phyloP scores from a whole-genome alignment of 768 basidiomycete species.

The Thelephora ganbajun region DNA sequence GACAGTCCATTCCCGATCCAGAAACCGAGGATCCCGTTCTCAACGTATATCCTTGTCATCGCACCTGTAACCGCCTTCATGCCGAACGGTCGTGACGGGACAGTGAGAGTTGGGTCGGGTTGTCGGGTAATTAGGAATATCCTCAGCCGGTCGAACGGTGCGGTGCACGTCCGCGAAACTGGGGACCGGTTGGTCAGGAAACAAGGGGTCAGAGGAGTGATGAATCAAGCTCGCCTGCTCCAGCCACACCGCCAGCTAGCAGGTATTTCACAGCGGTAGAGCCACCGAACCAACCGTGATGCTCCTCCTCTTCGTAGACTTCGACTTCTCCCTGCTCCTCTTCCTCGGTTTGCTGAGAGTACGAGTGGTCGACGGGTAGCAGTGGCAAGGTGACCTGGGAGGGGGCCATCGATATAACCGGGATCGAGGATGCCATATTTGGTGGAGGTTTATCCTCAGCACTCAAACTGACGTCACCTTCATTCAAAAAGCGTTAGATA shows the following conservation, averaged over 20 bases:
- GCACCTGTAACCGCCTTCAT: slow-evolving; percentile 58
- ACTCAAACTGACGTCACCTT: slow-evolving; percentile 69
- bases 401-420: slow-evolving; percentile 3
- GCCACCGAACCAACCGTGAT: slow-evolving; percentile 47
- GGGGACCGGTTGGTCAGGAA: slow-evolving; percentile 1
- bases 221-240: slow-evolving; percentile 56
- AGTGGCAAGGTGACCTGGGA: slow-evolving; percentile 6
- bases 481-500: slow-evolving; percentile 1
- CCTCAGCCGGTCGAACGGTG: slow-evolving; percentile 94
- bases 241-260: slow-evolving; percentile 87
- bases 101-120: slow-evolving; percentile 27
- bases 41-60: slow-evolving; percentile 68
- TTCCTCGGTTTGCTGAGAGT: slow-evolving; percentile 9
- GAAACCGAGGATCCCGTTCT: slow-evolving; percentile 82
- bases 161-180: slow-evolving; percentile 95
- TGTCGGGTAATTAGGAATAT: slow-evolving; percentile 89
- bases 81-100: slow-evolving; percentile 22
- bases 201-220: not conserved
- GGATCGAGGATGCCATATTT: slow-evolving; percentile 4
- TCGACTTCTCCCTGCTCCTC: slow-evolving; percentile 22
- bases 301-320: slow-evolving; percentile 35
- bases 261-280: slow-evolving; percentile 78
- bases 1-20: slow-evolving; percentile 98
- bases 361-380: slow-evolving; percentile 13
- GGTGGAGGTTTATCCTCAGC: slow-evolving; percentile 55